A percentile compares a stretch with the other conserved stretches of the same genome.
These are phyloP conservation scores for Suhomyces prunicola DNA, from an alignment of 805 yeast genomes.

Conservation along the genomic window DNA sequence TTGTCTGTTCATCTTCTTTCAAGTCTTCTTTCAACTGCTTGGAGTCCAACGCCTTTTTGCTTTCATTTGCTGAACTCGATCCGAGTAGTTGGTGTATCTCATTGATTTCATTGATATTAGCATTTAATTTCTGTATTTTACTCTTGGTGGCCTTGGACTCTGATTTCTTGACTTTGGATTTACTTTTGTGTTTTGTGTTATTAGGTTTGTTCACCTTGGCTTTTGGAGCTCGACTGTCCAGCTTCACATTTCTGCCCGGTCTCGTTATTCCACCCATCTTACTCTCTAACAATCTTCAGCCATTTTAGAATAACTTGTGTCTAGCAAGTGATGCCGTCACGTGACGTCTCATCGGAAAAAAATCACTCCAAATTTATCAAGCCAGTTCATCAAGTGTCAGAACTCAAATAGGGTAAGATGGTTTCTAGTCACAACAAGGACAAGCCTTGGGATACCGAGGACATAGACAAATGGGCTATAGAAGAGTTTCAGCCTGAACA, in stretches of 20 bases:
- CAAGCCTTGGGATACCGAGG: conserved; percentile 97
- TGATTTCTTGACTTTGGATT: conserved; percentile 4
- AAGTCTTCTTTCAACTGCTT: conserved; percentile 36
- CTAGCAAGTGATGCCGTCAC: neutral
- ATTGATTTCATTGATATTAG: conserved; percentile 22
- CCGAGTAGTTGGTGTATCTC: conserved; percentile 17
- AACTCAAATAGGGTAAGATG: conserved; percentile 45
- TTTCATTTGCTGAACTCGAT: conserved; percentile 8
- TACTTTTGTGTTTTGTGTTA: conserved; percentile 1
- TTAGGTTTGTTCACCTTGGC: neutral
- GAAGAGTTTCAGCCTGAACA: conserved; percentile 90
- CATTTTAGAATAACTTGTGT: neutral
- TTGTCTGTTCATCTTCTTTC: conserved; percentile 31
- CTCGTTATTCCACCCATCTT: neutral
- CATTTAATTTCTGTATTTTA: conserved; percentile 31
- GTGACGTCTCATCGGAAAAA: neutral
- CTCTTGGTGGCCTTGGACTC: conserved; percentile 8
- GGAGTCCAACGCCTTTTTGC: conserved; percentile 32
- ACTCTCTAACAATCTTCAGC: neutral
- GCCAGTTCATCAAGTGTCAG: neutral
- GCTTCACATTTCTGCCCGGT: neutral
- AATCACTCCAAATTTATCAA: neutral
- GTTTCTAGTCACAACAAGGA: conserved; percentile 90
- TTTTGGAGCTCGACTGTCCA: neutral
- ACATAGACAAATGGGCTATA: conserved; percentile 86